These are phyloP conservation scores for Neonectria sp. DNA, from an alignment of 2,329 filamentous ascomycete genomes.

Conservation along the genomic window DNA sequence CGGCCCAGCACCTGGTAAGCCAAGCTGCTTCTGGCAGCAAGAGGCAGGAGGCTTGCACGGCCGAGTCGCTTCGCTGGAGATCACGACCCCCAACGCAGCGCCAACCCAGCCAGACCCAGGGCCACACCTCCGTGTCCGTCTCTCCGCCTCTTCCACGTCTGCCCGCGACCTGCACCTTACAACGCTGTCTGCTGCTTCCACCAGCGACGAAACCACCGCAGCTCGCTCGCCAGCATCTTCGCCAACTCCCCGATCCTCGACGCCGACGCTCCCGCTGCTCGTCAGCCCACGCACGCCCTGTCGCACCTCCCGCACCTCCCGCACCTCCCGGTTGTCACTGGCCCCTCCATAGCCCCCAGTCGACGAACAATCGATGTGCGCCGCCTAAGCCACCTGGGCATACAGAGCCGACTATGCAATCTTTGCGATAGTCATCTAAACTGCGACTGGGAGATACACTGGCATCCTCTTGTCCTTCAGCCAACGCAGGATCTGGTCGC, in stretches of 20 bases:
- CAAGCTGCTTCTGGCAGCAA: constrained; percentile 38
- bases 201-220: constrained; percentile 22
- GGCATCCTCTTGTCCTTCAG: constrained; percentile 27
- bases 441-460: constrained; percentile 43
- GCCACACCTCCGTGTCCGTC: constrained; percentile 36
- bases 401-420: constrained; percentile 52
- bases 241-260: constrained; percentile 29
- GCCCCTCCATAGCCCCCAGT: constrained; percentile 46
- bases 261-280: constrained; percentile 34
- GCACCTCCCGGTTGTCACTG: constrained; percentile 42
- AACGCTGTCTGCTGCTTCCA: constrained; percentile 23
- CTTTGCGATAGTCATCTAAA: constrained; percentile 45
- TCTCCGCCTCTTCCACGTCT: constrained; percentile 36
- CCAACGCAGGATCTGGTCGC: constrained; percentile 24
- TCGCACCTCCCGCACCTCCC: constrained; percentile 40
- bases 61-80: constrained; percentile 32
- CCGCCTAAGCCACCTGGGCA: constrained; percentile 46
- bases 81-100: constrained; percentile 28
- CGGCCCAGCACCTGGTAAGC: constrained; percentile 16
- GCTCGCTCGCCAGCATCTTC: constrained; percentile 36
- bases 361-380: constrained; percentile 48
- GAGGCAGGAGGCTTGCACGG: constrained; percentile 39
- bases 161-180: constrained; percentile 17
- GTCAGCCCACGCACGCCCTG: constrained; percentile 39
- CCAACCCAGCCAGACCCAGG: constrained; percentile 24